Evolutionary conservation across 2,329 filamentous ascomycete species (phyloP).

Genomic region (Paracorniculantispora psalliotae): DNA sequence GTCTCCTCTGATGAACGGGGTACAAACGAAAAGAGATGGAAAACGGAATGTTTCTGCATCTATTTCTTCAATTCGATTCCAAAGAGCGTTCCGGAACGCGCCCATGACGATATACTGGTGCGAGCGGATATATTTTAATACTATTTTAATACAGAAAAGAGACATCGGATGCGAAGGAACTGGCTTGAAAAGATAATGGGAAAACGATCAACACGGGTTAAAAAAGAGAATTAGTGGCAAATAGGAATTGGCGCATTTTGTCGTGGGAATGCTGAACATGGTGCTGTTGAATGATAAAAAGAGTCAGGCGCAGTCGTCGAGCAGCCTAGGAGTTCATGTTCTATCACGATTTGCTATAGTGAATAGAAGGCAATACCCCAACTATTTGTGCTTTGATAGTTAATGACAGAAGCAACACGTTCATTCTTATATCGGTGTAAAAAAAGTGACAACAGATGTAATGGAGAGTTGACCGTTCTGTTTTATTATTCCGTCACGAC

Average conservation of each 20-base stretch:
- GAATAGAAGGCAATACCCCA: neutral
- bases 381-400: neutral
- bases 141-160: neutral
- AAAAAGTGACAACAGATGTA: too few species aligned
- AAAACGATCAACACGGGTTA: neutral
- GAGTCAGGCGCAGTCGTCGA: too few species aligned
- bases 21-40: neutral
- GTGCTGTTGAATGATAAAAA: neutral
- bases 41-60: neutral
- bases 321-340: too few species aligned
- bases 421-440: too few species aligned
- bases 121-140: neutral
- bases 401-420: too few species aligned
- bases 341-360: neutral
- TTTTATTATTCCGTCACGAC: constrained; percentile 6
- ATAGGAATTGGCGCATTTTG: neutral
- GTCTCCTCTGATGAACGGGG: too few species aligned
- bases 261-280: neutral
- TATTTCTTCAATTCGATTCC: neutral
- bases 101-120: neutral
- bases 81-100: neutral
- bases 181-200: neutral
- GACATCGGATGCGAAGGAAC: neutral
- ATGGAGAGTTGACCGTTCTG: neutral
- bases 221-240: neutral